phyloP scores from a whole-genome alignment of 192 early-diverging fungal species.

The Cladochytrium replicatum region DNA sequence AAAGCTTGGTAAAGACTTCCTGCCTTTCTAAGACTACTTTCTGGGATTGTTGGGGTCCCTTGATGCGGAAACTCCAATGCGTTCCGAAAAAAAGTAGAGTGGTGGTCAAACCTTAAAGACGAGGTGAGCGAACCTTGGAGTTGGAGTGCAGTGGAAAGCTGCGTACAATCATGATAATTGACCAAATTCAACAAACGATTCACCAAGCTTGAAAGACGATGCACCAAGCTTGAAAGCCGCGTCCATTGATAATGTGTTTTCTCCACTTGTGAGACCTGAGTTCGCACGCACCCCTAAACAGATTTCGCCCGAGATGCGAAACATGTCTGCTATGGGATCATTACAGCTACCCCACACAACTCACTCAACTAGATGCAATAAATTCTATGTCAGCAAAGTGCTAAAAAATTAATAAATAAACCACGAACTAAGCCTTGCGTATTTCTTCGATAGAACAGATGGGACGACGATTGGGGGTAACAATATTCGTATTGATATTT shows the following conservation, averaged over 20 bases:
- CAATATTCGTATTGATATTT: no score
- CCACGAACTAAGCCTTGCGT: no score
- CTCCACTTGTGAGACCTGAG: slow-evolving; percentile 61
- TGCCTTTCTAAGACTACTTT: slow-evolving; percentile 64
- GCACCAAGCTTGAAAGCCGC: slow-evolving; percentile 76
- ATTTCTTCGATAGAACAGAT: no score
- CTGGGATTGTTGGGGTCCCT: slow-evolving; percentile 2
- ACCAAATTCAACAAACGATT: slow-evolving; percentile 24
- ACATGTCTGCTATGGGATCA: no score
- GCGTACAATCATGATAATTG: slow-evolving; percentile 86
- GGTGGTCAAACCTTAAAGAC: background rate
- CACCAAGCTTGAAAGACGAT: slow-evolving; percentile 84
- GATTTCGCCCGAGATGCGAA: no score
- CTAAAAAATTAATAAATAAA: no score
- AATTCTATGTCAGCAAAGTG: no score
- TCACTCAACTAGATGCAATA: no score
- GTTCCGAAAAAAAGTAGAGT: background rate
- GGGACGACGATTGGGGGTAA: no score
- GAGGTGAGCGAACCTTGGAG: background rate
- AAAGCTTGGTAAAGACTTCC: slow-evolving; percentile 78
- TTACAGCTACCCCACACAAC: no score
- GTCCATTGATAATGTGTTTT: slow-evolving; percentile 85
- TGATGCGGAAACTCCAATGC: background rate
- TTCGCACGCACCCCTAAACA: slow-evolving; percentile 6
- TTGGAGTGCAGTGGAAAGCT: background rate